A percentile compares a stretch with the other conserved stretches of the same genome.
These are phyloP conservation scores for Oehlia diaphana DNA, from an alignment of 192 early-diverging fungal genomes.

Conservation along the genomic window DNA sequence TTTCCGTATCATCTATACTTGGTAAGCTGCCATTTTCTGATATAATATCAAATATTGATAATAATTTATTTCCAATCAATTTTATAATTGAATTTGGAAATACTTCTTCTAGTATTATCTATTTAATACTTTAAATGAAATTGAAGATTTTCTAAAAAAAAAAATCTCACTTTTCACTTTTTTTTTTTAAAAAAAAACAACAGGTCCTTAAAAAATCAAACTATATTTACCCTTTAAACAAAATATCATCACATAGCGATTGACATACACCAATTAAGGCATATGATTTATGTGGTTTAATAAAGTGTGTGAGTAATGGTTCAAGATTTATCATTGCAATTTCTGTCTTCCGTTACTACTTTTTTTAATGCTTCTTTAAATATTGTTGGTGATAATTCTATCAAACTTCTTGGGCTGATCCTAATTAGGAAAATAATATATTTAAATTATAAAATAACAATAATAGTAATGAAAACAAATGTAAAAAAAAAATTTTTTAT, in stretches of 20 bases:
- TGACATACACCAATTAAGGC: conserved; percentile 22
- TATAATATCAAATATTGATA: neutral
- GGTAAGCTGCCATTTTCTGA: neutral
- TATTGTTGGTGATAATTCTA: conserved; percentile 26
- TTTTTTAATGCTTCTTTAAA: conserved; percentile 1
- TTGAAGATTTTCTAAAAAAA: neutral
- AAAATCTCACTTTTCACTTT: neutral
- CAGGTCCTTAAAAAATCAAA: neutral
- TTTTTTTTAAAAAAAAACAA: neutral
- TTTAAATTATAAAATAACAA: too few species aligned
- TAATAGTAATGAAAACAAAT: neutral
- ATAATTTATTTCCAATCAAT: conserved; percentile 2
- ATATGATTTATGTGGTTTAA: conserved; percentile 21
- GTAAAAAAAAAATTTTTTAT: neutral
- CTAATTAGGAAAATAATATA: neutral
- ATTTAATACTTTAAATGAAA: conserved; percentile 8
- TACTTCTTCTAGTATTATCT: neutral
- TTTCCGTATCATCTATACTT: neutral
- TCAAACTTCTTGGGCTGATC: conserved; percentile 1
- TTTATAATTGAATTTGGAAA: conserved; percentile 9
- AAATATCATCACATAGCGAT: conserved; percentile 29
- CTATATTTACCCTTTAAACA: conserved; percentile 20
- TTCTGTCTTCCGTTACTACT: neutral
- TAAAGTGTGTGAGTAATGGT: conserved; percentile 15
- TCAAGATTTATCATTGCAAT: neutral